Percentiles rank a stretch among this genome's conserved stretches.
Conservation (phyloP, 2,329 filamentous ascomycete genomes). For the Ophiosphaerella herpotricha region DNA sequence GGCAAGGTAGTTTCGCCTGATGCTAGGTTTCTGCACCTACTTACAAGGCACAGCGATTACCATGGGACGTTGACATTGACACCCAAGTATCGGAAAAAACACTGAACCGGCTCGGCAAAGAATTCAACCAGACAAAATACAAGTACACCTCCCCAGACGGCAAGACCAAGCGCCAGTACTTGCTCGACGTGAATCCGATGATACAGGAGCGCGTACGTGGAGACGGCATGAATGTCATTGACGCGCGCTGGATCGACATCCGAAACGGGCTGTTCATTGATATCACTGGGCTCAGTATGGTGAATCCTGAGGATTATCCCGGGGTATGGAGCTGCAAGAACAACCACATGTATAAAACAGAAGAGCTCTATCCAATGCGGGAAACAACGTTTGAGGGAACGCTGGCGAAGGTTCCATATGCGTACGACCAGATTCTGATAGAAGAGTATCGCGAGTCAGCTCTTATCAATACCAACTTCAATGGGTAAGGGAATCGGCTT, state of each 20-base stretch:
- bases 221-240: constrained; percentile 77
- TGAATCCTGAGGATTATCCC: constrained; percentile 61
- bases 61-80: constrained; percentile 85
- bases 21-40: constrained; percentile 1
- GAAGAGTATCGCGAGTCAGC: constrained; percentile 69
- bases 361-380: constrained; percentile 78
- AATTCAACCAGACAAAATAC: constrained; percentile 70
- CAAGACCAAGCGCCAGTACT: constrained; percentile 59
- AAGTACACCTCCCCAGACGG: constrained; percentile 45
- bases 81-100: constrained; percentile 75
- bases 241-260: constrained; percentile 81
- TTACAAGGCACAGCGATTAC: constrained; percentile 63
- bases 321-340: constrained; percentile 82
- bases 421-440: constrained; percentile 67
- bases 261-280: constrained; percentile 80
- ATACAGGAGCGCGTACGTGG: constrained; percentile 64
- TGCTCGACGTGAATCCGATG: constrained; percentile 79
- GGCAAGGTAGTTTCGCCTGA: constrained; percentile 51
- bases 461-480: constrained; percentile 63
- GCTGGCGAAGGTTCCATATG: constrained; percentile 69
- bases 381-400: constrained; percentile 76
- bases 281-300: constrained; percentile 76
- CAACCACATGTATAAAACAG: constrained; percentile 69
- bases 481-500: constrained; percentile 53
- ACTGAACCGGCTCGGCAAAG: constrained; percentile 65